phyloP scores from a whole-genome alignment of 2,329 filamentous ascomycete genomes.

The Fusarium praegraminearum region DNA sequence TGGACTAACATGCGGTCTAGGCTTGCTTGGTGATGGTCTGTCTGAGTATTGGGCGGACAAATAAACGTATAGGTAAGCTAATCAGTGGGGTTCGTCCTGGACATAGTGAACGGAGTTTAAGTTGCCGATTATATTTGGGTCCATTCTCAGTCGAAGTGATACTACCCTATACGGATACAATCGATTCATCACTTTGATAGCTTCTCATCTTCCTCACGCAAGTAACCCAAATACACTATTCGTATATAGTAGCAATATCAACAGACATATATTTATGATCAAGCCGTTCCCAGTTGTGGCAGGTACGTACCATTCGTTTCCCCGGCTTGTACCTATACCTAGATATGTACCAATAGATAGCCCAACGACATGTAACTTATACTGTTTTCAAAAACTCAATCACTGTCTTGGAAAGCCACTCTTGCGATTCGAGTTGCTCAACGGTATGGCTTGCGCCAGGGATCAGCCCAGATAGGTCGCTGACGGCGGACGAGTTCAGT shows the following conservation, averaged over 20 bases:
- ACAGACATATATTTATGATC: neutral
- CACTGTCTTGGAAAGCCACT: constrained; percentile 64
- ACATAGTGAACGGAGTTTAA: constrained; percentile 25
- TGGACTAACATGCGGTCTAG: constrained; percentile 19
- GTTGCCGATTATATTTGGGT: neutral
- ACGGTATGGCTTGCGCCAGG: constrained; percentile 66
- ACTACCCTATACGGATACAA: constrained; percentile 6
- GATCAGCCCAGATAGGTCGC: constrained; percentile 64
- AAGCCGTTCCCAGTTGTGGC: neutral
- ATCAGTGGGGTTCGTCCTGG: constrained; percentile 22
- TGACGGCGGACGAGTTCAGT: constrained; percentile 58
- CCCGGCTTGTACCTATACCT: no score
- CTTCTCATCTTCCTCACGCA: neutral
- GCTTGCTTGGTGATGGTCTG: neutral
- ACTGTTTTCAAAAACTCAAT: constrained; percentile 57
- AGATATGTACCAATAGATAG: neutral
- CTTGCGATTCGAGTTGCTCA: constrained; percentile 57
- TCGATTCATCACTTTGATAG: neutral
- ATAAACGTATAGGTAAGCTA: neutral
- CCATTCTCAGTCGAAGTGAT: neutral
- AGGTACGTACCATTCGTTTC: neutral
- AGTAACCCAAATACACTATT: neutral
- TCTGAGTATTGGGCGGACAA: neutral
- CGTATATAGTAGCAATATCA: neutral
- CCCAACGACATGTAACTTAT: neutral